phyloP scores from a whole-genome alignment of 495 filamentous ascomycete genomes.

The Penicillium waksmanii region DNA sequence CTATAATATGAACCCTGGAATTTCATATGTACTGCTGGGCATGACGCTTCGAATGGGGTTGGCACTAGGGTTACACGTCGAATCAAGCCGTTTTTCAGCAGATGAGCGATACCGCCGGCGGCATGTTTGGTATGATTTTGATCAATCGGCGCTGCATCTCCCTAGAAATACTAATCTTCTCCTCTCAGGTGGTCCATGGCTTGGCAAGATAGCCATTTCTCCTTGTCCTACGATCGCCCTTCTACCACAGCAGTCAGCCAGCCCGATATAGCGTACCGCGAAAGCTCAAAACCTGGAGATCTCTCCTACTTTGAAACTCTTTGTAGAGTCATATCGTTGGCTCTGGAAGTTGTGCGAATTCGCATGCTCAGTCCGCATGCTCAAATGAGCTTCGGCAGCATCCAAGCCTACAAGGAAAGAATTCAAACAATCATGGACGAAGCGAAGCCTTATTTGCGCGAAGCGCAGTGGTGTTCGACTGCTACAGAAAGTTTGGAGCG shows the following conservation, averaged over 20 bases:
- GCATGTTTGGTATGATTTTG: slow-evolving; percentile 43
- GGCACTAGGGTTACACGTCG: slow-evolving; percentile 58
- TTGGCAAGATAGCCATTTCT: slow-evolving; percentile 66
- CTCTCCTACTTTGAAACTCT: slow-evolving; percentile 57
- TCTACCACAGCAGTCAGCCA: slow-evolving; percentile 55
- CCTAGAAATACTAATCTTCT: slow-evolving; percentile 13
- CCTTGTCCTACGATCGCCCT: slow-evolving; percentile 61
- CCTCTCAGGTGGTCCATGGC: slow-evolving; percentile 58
- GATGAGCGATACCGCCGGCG: slow-evolving; percentile 43
- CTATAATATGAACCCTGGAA: slow-evolving; percentile 68
- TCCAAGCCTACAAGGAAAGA: slow-evolving; percentile 54
- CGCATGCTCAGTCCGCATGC: slow-evolving; percentile 52
- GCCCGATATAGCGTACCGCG: slow-evolving; percentile 50
- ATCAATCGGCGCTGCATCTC: neutral
- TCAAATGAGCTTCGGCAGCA: slow-evolving; percentile 47
- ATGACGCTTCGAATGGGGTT: slow-evolving; percentile 62
- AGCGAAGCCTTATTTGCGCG: slow-evolving; percentile 55
- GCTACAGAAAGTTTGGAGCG: slow-evolving; percentile 57
- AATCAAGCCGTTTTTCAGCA: slow-evolving; percentile 51
- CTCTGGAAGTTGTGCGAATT: slow-evolving; percentile 59
- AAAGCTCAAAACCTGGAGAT: slow-evolving; percentile 44
- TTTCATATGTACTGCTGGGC: slow-evolving; percentile 60
- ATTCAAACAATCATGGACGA: slow-evolving; percentile 56
- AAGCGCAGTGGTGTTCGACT: slow-evolving; percentile 49
- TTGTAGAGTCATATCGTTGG: slow-evolving; percentile 54